phyloP scores from a whole-genome alignment of 768 basidiomycete genomes.

The Peribolospora kevripleyi region DNA sequence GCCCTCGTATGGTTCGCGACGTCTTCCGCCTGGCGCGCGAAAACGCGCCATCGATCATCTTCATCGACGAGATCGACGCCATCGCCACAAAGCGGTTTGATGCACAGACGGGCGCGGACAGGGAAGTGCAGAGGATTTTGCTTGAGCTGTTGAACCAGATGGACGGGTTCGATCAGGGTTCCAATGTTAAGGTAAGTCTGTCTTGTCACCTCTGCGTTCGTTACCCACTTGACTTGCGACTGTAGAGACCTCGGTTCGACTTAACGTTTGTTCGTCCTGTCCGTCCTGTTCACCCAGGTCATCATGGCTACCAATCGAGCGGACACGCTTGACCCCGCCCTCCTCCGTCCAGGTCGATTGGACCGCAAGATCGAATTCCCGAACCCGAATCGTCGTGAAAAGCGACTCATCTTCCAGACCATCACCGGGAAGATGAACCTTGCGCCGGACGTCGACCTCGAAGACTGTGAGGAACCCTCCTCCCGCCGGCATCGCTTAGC shows the following conservation, averaged over 20 bases:
- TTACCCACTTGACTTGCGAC: too few relatives aligned
- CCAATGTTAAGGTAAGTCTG: conserved; percentile 69
- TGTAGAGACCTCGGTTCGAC: not conserved
- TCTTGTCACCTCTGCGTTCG: not conserved
- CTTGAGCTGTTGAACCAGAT: conserved; percentile 94
- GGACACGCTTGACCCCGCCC: conserved; percentile 88
- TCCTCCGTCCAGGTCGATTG: conserved; percentile 87
- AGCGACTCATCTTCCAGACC: conserved; percentile 93
- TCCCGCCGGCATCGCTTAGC: not conserved
- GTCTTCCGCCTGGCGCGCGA: conserved; percentile 94
- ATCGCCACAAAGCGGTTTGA: conserved; percentile 99
- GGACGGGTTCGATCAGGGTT: conserved; percentile 98
- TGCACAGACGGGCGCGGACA: conserved; percentile 93
- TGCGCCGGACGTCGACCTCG: conserved; percentile 86
- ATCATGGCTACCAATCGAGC: conserved; percentile 99
- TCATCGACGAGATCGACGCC: conserved; percentile 91
- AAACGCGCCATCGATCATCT: conserved; percentile 92
- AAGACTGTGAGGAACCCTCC: conserved; percentile 54
- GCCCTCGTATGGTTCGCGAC: conserved; percentile 97
- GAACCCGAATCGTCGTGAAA: conserved; percentile 72
- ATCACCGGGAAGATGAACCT: conserved; percentile 94
- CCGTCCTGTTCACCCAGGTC: conserved; percentile 31
- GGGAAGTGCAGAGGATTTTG: conserved; percentile 94
- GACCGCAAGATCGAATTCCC: conserved; percentile 99
- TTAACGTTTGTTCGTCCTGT: not conserved